Base-by-base conservation (phyloP, 176 grass and related monocot species). In the Eleusine coracana region DNA sequence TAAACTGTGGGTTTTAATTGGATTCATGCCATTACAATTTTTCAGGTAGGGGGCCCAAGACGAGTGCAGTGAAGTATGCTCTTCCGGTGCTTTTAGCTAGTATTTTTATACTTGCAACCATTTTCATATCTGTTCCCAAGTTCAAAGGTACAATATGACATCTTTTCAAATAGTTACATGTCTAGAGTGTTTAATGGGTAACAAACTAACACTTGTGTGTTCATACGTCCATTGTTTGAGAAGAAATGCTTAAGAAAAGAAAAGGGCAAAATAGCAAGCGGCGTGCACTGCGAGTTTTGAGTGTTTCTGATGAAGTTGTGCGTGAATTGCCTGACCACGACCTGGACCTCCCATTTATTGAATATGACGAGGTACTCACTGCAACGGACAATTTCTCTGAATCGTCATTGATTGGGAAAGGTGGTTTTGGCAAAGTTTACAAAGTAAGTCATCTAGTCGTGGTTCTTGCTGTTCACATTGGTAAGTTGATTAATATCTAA, bases 391-490 rank as follows among this genome's bases (percentile, higher is more conserved):
- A 90, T 28, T 92, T 92, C 71, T 81, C 80, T 2, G 54, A 69
- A 61, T 12, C 85, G 21, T 87, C 9, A 56, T 61, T 80, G 73
- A 74, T 89, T 48, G 86, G 90, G 40, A 36, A 92, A 55, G 90
- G 78, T 59, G 86, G 79, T 41, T 92, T 92, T 10, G 79, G 78
- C 21, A 85, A 85, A 50, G 86, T 92, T 50, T 92, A 86, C 6
- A 89, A 92, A 83, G 90, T 92, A 86, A 60, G 56, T 60, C 21
- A 60, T 60, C 21, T 10, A 9, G 31, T 34, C 31, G 31, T 34
- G 31, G 2, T 34, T 34, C 31, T 34, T 34, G 31, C 31, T 34
- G 31, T 34, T 34, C 31, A 34, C 31, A 34, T 34, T 34, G 31
- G 31, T 34, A 25, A 25, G 25, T 25, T 25, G 25, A 25, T 25